phyloP scores from a whole-genome alignment of 768 basidiomycete genomes.

The Russula sp. region DNA sequence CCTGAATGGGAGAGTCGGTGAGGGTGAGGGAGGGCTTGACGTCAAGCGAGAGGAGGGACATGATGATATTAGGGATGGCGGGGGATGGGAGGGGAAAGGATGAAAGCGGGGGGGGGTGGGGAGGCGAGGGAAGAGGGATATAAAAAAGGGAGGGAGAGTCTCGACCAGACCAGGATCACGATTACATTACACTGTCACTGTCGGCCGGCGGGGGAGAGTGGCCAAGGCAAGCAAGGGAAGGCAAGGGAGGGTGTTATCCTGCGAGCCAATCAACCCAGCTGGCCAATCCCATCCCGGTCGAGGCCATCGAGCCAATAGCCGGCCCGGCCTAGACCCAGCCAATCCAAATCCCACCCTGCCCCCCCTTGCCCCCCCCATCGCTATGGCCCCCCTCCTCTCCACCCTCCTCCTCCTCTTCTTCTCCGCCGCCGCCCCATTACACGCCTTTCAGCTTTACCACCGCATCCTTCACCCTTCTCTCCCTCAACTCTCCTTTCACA shows the following conservation, averaged over 20 bases:
- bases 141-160: slow-evolving; percentile 9
- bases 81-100: slow-evolving; percentile 3
- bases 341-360: background rate
- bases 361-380: background rate
- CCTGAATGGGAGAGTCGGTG: slow-evolving; percentile 21
- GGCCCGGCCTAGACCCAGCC: slow-evolving; percentile 20
- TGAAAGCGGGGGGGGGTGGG: background rate
- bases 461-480: slow-evolving; percentile 45
- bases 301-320: slow-evolving; percentile 14
- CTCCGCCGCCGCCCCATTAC: slow-evolving; percentile 16
- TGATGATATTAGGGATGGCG: slow-evolving; percentile 2
- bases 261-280: background rate
- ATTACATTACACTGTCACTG: background rate
- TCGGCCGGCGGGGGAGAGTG: background rate
- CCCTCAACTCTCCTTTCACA: slow-evolving; percentile 30
- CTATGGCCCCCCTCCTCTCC: background rate
- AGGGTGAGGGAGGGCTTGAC: slow-evolving; percentile 16
- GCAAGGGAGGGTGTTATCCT: no score
- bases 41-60: slow-evolving; percentile 20
- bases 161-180: background rate
- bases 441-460: slow-evolving; percentile 37
- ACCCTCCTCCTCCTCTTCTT: slow-evolving; percentile 20
- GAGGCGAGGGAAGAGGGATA: background rate
- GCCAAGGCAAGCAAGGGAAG: no score
- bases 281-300: slow-evolving; percentile 23